Base-by-base conservation (phyloP, 495 filamentous ascomycete genomes). In the Penicillium simplicissimum region DNA sequence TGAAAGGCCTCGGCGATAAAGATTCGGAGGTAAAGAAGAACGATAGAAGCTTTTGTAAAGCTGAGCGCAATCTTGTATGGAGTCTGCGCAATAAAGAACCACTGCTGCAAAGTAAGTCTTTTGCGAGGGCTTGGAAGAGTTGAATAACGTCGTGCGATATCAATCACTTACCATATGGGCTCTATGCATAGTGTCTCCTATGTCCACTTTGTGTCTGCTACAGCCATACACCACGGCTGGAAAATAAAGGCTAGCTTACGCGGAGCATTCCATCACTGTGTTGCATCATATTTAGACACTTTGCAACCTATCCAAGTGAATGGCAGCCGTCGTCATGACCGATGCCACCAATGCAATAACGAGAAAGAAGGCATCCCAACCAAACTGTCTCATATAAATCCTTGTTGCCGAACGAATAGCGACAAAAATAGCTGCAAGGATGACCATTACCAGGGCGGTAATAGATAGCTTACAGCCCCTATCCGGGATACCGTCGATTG, bases 1-100 rank as follows among this genome's bases (percentile, higher is more conserved):
- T 62, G 54, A 57, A 74, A 74, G 15, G 19, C 33, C n/a, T 58
- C 19, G 8, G 51, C 54, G n/a, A 61, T 61, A 33, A 70, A 70
- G 15, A 70, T 58, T 37, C 67, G 67, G 21, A 63, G 52, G 28
- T 70, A 72, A 4, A 72, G 61, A 31, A 60, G 42, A 23, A 72
- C 34, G 19, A 65, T 51, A 0, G 65, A 68, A 4, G 58, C 34
- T 52, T 70, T 72, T 4, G 57, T 64, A 11, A 64, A 61, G 23
- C 60, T 55, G 10, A 72, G 54, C 9, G 55, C 56, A 21, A 58
- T 9, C 11, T 63, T 64, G 35, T 67, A 71, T 1, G 60, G 63
- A 13, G 51, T 23, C 31, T 67, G 64, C 17, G 57, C 64, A 21
- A 60, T 51, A 33, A 64, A 67, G 19, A 64, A 64, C 64, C 64